Conservation (phyloP, 1,139 yeast species). For the Nakaseomyces kungkrabaensis region DNA sequence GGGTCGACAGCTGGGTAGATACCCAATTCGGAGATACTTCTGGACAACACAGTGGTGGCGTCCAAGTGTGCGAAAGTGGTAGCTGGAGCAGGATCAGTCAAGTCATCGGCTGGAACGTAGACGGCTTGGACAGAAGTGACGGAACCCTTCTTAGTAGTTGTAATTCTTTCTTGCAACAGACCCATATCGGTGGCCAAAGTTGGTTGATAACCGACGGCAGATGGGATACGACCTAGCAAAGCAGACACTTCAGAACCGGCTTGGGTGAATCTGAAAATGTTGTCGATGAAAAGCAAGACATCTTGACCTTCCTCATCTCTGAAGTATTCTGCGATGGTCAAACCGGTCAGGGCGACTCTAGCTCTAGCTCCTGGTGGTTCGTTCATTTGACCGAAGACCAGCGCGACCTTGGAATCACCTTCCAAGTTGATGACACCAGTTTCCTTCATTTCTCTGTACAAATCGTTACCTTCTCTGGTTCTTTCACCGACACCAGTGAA, state of each 20-base stretch:
- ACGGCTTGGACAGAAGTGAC: constrained; percentile 99
- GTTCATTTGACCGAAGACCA: constrained; percentile 99
- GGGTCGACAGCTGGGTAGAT: constrained; percentile 99
- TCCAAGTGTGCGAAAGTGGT: constrained; percentile 99
- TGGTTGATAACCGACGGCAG: constrained; percentile 99
- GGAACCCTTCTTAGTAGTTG: constrained; percentile 99
- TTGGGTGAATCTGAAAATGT: constrained; percentile 99
- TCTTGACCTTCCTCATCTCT: constrained; percentile 99
- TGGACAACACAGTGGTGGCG: constrained; percentile 98
- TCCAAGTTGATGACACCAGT: constrained; percentile 99
- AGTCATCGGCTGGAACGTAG: constrained; percentile 99
- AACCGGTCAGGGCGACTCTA: constrained; percentile 99
- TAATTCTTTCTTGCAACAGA: constrained; percentile 98
- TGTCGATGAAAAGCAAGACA: constrained; percentile 98
- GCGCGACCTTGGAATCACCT: constrained; percentile 99
- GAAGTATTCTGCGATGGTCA: constrained; percentile 99
- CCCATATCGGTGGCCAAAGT: constrained; percentile 99
- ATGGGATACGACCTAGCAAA: constrained; percentile 99
- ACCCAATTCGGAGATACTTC: constrained; percentile 99
- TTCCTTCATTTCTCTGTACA: constrained; percentile 99
- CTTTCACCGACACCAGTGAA: constrained; percentile 99
- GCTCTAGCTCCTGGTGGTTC: constrained; percentile 99
- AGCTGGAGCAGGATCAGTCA: constrained; percentile 99
- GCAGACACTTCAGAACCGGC: constrained; percentile 99
- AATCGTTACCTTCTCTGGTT: constrained; percentile 99